Evolutionary conservation across 129 eudicot species (phyloP), one percentile per base, ranked within the genome.

Genomic region (Artemisia argyi): DNA sequence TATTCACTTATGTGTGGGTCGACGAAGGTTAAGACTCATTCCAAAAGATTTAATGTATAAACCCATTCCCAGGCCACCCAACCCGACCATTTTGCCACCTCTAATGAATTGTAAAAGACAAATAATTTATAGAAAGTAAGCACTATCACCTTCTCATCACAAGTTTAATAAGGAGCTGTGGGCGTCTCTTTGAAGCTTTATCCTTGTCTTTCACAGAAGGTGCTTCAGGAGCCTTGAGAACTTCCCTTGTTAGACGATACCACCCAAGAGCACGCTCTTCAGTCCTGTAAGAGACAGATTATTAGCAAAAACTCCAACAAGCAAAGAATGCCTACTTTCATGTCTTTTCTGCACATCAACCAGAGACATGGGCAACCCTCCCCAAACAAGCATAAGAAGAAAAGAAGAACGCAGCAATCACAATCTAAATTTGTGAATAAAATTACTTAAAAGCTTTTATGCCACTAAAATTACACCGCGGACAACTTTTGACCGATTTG

Each of bases 261-360:
- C 98, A 94, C 66, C 98, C 98, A 66, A 80, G 83, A 85, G 98
- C 98, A 52, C 98, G 85, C 81, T 94, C 98, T 71, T 94, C 97
- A 48, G 96, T 85, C 84, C 98, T 88, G 71, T 46, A 52, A 59
- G 65, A 14, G 7, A 76, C 50, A 63, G 67, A 54, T 46, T 48
- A 67, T 58, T 59, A 58, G 75, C 32, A 32, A 59, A 61, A 46
- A 66, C 44, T 39, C 42, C 20, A 66, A 62, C 35, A 69, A 42
- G 26, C 13, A 67, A 39, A 17, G 18, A 30, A 47, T 71, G 54
- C 16, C 66, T 54, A 24, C 46, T 32, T 18, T 35, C 39, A 42
- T 53, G 19, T 22, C n/a, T 16, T 61, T 62, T 63, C 63, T 39
- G 19, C 65, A 70, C 17, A 77, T 71, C 81, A 70, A 5, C 58